Evolutionary conservation across 441 rosid genomes (phyloP).

Genomic region (Gossypium schwendimanii): DNA sequence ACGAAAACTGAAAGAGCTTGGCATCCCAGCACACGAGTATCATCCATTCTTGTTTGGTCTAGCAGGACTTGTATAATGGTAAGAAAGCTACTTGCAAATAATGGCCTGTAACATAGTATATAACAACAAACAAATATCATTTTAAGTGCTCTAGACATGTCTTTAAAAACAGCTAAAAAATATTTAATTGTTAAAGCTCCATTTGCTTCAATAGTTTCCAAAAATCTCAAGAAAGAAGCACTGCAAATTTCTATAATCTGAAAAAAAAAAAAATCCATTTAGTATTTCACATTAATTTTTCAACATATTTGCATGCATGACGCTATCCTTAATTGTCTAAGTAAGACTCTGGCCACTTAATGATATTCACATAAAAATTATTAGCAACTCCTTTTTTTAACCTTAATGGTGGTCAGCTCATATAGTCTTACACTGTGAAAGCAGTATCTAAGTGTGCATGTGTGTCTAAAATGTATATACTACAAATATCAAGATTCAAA

Average conservation of each 20-base stretch:
- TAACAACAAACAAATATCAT: slow-evolving; percentile 2
- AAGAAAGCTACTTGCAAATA: slow-evolving; percentile 64
- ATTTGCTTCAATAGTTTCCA: not conserved
- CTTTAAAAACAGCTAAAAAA: not conserved
- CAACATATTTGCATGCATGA: not conserved
- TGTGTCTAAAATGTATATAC: not conserved
- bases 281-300: not conserved
- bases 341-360: not conserved
- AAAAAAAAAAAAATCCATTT: not conserved
- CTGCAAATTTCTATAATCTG: not conserved
- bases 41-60: slow-evolving; percentile 52
- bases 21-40: slow-evolving; percentile 53
- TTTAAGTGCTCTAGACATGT: not conserved
- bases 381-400: not conserved
- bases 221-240: not conserved
- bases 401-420: not conserved
- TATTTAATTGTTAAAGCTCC: not conserved
- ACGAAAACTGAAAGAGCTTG: slow-evolving; percentile 58
- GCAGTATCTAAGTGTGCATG: not conserved
- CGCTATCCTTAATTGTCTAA: not conserved
- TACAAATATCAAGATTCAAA: not conserved
- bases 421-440: not conserved
- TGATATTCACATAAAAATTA: not conserved
- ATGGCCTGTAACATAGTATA: slow-evolving; percentile 35
- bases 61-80: slow-evolving; percentile 49